phyloP scores from a whole-genome alignment of 1,139 yeast genomes.

The Pneumocystis carinii region DNA sequence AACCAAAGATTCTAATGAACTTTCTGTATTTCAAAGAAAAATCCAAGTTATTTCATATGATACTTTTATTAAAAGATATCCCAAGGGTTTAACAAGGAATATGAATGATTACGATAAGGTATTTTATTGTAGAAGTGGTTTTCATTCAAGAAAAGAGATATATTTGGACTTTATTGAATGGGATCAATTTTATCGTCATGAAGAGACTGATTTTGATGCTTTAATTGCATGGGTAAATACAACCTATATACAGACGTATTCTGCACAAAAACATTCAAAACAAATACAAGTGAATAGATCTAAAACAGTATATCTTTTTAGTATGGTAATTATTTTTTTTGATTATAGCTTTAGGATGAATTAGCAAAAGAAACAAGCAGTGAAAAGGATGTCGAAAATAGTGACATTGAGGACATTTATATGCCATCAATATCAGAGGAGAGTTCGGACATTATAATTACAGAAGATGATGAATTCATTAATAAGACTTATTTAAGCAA shows the following conservation, averaged over 20 bases:
- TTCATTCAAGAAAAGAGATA: background rate
- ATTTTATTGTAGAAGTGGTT: background rate
- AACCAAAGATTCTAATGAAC: background rate
- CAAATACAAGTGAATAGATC: too few relatives aligned
- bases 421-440: background rate
- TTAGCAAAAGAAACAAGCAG: background rate
- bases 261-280: too few relatives aligned
- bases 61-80: background rate
- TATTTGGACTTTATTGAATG: background rate
- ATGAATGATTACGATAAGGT: background rate
- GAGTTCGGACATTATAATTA: background rate
- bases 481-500: background rate
- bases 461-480: conserved; percentile 1
- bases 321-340: background rate
- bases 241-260: too few relatives aligned
- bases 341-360: background rate
- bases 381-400: background rate
- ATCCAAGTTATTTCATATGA: background rate
- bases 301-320: background rate
- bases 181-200: background rate
- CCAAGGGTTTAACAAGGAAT: background rate
- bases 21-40: background rate
- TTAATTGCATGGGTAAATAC: background rate
- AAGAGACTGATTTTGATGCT: background rate
- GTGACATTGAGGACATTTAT: background rate